Percentiles rank a stretch among this genome's conserved stretches.
Conservation (phyloP, 805 yeast species). For the Cyberlindnera xylosilytica region DNA sequence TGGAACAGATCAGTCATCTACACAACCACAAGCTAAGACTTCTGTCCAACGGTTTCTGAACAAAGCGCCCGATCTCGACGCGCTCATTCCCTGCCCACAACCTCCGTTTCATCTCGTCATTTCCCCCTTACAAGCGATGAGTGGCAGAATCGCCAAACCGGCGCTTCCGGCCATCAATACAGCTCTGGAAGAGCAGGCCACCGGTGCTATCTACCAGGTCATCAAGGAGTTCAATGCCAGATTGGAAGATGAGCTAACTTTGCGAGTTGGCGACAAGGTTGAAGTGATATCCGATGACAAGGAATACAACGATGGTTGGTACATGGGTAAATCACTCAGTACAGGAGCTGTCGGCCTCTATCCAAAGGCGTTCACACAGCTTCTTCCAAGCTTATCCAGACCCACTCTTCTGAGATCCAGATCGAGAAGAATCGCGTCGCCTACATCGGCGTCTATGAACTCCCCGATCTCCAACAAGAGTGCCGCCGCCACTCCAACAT, state of each 20-base stretch:
- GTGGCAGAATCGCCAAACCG: constrained; percentile 2
- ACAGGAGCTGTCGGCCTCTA: constrained; percentile 81
- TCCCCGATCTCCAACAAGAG: constrained; percentile 19
- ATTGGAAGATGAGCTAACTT: constrained; percentile 82
- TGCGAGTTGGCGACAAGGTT: constrained; percentile 78
- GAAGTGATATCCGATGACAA: constrained; percentile 90
- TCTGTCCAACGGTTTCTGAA: no score
- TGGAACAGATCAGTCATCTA: no score
- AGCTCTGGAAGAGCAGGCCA: constrained; percentile 19
- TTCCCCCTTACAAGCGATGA: not conserved
- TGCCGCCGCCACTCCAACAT: constrained; percentile 12
- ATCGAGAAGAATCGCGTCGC: constrained; percentile 47
- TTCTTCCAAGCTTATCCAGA: constrained; percentile 34
- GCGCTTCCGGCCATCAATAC: constrained; percentile 15
- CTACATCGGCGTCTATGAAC: constrained; percentile 19
- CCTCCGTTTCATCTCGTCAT: constrained; percentile 12
- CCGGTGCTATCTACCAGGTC: constrained; percentile 45
- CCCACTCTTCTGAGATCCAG: constrained; percentile 55
- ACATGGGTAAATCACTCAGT: constrained; percentile 75
- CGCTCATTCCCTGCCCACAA: not conserved
- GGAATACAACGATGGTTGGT: constrained; percentile 97
- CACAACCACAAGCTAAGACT: no score
- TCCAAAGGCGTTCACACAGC: constrained; percentile 84
- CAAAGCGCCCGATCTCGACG: no score
- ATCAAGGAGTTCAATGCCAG: constrained; percentile 86